A percentile compares a stretch with the other conserved stretches of the same genome.
phyloP scores from a whole-genome alignment of 305 asterid species.

The Fraxinus platypoda region DNA sequence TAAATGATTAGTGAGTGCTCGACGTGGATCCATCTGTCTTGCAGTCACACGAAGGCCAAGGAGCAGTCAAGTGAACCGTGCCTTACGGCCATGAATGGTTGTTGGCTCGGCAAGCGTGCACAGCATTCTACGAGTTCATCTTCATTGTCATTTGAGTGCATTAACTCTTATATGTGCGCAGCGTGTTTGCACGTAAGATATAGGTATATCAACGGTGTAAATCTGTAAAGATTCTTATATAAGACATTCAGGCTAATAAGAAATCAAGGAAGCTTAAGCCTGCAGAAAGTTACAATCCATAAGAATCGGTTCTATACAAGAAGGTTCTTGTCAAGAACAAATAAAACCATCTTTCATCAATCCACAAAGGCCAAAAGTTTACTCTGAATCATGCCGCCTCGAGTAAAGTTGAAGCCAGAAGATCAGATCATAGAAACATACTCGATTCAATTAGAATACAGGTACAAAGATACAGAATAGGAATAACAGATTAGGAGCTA shows the following conservation, averaged over 20 bases:
- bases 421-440: not conserved
- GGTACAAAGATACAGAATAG: not conserved
- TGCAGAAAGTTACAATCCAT: not conserved
- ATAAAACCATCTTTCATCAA: not conserved
- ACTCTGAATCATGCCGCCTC: too few species aligned
- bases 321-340: not conserved
- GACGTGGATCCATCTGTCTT: too few species aligned
- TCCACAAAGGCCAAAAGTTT: not conserved
- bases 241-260: not conserved
- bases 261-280: not conserved
- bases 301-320: not conserved
- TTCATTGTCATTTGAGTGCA: not conserved
- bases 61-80: not conserved
- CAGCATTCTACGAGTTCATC: not conserved
- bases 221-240: not conserved
- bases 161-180: not conserved
- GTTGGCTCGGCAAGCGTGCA: too few species aligned
- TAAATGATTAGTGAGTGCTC: too few species aligned
- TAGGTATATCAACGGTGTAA: not conserved
- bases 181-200: too few species aligned
- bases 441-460: not conserved
- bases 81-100: not conserved
- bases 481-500: not conserved
- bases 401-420: not conserved
- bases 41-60: not conserved